Conservation (phyloP, 208 protist species). For the Trypanosoma cruzi region DNA sequence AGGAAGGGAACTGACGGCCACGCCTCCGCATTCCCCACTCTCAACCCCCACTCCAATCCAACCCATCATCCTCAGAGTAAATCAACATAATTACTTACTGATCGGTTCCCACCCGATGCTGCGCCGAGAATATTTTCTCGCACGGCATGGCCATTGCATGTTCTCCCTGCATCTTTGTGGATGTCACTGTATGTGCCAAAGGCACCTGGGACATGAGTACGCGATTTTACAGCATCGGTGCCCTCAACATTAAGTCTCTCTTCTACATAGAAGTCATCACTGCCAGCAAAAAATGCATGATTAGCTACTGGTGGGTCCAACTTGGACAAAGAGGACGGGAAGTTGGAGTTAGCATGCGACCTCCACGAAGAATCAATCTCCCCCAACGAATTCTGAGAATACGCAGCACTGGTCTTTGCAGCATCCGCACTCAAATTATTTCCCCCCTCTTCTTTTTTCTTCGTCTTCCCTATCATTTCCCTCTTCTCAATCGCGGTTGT, state of each 20-base stretch:
- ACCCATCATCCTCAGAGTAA: slow-evolving; percentile 7
- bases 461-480: neutral
- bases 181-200: neutral
- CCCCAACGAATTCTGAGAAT: neutral
- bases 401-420: too few relatives aligned
- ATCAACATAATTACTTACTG: slow-evolving; percentile 17
- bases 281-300: neutral
- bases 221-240: neutral
- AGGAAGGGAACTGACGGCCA: neutral
- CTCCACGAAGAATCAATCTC: neutral
- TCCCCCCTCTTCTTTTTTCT: neutral
- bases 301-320: too few relatives aligned
- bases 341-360: neutral
- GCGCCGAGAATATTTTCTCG: neutral
- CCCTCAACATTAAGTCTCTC: neutral
- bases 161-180: neutral
- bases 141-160: neutral
- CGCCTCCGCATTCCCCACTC: neutral
- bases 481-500: neutral
- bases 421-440: neutral
- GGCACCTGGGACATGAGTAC: neutral
- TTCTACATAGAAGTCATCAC: slow-evolving; percentile 8
- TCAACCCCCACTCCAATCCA: too few relatives aligned
- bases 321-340: neutral
- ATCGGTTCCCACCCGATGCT: neutral